Conservation (phyloP, 345 rosid species). For the Acer campestre region DNA sequence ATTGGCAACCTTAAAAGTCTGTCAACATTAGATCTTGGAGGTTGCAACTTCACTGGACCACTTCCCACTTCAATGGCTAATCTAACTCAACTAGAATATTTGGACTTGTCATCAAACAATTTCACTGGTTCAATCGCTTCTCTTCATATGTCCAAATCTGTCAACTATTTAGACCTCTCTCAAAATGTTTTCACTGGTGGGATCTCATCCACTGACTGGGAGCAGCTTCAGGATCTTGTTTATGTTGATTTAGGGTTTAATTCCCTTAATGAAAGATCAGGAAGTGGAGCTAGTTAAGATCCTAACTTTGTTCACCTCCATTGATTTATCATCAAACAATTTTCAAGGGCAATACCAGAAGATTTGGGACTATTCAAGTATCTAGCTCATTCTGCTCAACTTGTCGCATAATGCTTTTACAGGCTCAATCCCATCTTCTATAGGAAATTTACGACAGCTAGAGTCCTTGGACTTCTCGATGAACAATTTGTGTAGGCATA, state of each 20-base stretch:
- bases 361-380: too few relatives aligned
- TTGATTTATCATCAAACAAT: slow-evolving; percentile 34
- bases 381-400: slow-evolving; percentile 30
- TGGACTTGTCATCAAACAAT: slow-evolving; percentile 40
- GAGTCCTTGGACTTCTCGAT: slow-evolving; percentile 40
- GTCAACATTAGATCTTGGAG: not conserved
- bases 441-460: slow-evolving; percentile 29
- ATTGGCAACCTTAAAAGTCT: slow-evolving; percentile 15
- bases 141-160: slow-evolving; percentile 26
- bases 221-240: too few relatives aligned
- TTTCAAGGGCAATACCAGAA: too few relatives aligned
- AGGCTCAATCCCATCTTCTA: slow-evolving; percentile 23
- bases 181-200: slow-evolving; percentile 16
- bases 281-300: slow-evolving; percentile 38
- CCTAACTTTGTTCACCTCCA: slow-evolving; percentile 41
- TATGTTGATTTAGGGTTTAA: too few relatives aligned
- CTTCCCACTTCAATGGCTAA: slow-evolving; percentile 28
- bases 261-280: slow-evolving; percentile 27
- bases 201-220: too few relatives aligned
- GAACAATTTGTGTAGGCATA: slow-evolving; percentile 27
- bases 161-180: slow-evolving; percentile 24
- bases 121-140: slow-evolving; percentile 41
- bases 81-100: slow-evolving; percentile 21
- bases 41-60: slow-evolving; percentile 25
- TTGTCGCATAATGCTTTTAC: slow-evolving; percentile 32